phyloP scores from a whole-genome alignment of 2,329 filamentous ascomycete genomes.

The Arthrobotrys conoides region DNA sequence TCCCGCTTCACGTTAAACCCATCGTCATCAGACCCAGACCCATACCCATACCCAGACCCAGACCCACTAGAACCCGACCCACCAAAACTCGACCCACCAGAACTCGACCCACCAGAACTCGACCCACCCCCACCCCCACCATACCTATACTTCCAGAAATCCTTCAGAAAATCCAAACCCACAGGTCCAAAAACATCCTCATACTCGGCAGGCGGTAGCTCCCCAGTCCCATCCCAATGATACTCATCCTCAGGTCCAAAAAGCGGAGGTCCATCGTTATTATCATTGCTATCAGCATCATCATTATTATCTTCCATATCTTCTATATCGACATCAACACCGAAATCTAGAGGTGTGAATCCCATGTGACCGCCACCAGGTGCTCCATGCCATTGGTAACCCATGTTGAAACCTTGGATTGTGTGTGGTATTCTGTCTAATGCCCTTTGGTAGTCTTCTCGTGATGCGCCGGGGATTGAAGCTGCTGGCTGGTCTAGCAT shows the following conservation, averaged over 20 bases:
- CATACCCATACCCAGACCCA: no score
- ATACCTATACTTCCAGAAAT: no score
- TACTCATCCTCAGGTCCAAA: neutral
- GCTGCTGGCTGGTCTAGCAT: neutral
- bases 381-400: neutral
- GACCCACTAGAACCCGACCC: no score
- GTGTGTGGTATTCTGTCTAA: neutral
- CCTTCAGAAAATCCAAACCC: neutral
- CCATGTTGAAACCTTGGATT: neutral
- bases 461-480: neutral
- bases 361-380: neutral
- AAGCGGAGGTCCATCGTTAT: neutral
- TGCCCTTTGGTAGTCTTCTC: neutral
- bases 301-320: neutral
- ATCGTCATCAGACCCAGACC: no score
- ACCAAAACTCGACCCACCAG: no score
- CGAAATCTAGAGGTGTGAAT: no score
- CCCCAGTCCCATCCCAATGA: no score
- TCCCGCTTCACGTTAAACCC: no score
- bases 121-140: no score
- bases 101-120: no score
- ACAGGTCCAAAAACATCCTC: neutral
- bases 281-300: no score
- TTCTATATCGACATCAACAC: neutral
- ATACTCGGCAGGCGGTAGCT: no score